Conservation (phyloP, 331 rosid genomes). For the Acacia pycnantha region DNA sequence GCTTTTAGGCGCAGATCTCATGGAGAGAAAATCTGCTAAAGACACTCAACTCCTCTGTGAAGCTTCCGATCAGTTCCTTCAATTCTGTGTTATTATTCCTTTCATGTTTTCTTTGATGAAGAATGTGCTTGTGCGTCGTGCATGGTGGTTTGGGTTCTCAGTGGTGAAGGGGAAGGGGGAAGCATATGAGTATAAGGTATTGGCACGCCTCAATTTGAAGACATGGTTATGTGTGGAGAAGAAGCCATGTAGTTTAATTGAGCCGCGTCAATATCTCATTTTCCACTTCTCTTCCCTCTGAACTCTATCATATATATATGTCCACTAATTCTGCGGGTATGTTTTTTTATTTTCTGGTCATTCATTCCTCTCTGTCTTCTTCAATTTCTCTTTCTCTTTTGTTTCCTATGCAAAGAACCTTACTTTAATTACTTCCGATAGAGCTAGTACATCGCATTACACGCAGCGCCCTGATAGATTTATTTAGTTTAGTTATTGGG, state of each 20-base stretch:
- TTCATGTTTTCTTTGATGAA: neutral
- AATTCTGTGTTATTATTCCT: neutral
- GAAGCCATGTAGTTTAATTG: conserved; percentile 64
- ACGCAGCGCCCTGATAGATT: neutral
- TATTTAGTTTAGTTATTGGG: neutral
- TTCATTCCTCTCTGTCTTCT: neutral
- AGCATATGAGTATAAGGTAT: conserved; percentile 43
- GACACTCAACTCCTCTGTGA: neutral
- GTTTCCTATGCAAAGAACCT: neutral
- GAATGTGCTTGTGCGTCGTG: neutral
- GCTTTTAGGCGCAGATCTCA: conserved; percentile 16
- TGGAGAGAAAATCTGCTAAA: neutral
- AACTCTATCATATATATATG: neutral
- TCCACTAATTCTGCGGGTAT: neutral
- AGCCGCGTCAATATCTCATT: conserved; percentile 97
- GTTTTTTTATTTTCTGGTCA: neutral
- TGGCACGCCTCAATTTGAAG: conserved; percentile 85
- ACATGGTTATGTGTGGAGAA: conserved; percentile 39
- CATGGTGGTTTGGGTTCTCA: neutral
- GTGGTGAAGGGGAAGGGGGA: conserved; percentile 19
- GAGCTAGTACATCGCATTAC: neutral
- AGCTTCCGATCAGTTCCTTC: neutral
- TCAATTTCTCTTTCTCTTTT: neutral
- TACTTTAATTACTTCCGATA: neutral
- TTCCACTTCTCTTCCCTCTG: conserved; percentile 36